Evolutionary conservation across 495 filamentous ascomycete species (phyloP), one percentile per base, ranked within the genome.

Genomic region (Penicillium atrosanguineum): DNA sequence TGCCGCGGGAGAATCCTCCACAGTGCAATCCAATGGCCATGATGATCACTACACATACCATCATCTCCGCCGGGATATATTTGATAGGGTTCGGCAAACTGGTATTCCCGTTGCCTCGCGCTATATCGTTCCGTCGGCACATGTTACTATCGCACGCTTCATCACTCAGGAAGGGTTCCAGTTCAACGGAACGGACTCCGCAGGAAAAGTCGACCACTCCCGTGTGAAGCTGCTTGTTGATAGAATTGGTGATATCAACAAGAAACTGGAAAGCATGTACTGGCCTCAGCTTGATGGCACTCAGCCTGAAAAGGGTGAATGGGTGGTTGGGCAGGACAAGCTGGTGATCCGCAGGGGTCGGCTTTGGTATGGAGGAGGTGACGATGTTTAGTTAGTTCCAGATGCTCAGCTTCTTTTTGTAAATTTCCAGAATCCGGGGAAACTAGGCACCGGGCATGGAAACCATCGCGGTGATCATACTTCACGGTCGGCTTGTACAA

Each of bases 71-170:
- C 75, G 86, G 3, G 88, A 94, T 65, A 61, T 91, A 4, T 90
- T 83, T 65, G 74, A 76, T 4, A 69, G 84, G 39, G 77, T 74
- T 11, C 69, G 71, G 37, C 69, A 69, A 2, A 73, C 79, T 0
- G 82, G 83, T 0, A 76, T 89, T 4, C 67, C 69, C 3, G 76
- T 95, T 15, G 80, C 71, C 23, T 87, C 84, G 31, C 77, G 91
- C 38, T 96, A 95, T 67, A 80, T 87, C 0, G 86, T 91, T 12
- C 90, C 90, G 0, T 88, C 85, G 37, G 86, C 88, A 2, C 91
- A 96, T 71, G 75, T 95, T 50, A 96, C 91, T 1, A 77, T 96
- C 44, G 90, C 77, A 0, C 79, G 91, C 4, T 96, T 90, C 59
- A 77, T 94, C 28, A 78, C 74, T 8, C 73, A 84, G 11, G 53